Evolutionary conservation across 140 eudicot genomes (phyloP), one percentile per base, ranked within the genome.

Genomic region (Cichorium intybus): DNA sequence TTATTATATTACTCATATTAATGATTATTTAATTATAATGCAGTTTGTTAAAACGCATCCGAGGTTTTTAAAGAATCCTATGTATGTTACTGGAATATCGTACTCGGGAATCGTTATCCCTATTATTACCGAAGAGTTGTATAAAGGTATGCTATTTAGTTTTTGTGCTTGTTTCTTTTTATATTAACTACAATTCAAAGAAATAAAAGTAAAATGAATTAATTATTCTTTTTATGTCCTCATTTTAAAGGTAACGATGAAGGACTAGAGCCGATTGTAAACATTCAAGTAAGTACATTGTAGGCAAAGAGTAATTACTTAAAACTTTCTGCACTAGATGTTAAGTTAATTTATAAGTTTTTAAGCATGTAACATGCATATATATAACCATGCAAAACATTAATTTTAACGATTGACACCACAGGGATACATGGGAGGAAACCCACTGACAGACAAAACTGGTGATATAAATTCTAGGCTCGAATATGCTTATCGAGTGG

Each of bases 391-490:
- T 39, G 17, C 17, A 10, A 39, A 39, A 0, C 5, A n/a, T n/a
- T n/a, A n/a, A 11, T 10, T 17, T 17, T 3, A 34, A 31, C 28
- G 24, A 22, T 31, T n/a, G 46, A 8, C 18, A 22, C 20, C 11
- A 14, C 7, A 72, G 71, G 77, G 71, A 10, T 72, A 72, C 50
- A 72, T 72, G 65, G 58, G 22, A 5, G 77, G 77, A 43, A 72
- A 72, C 54, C 77, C 77, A 9, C 11, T 72, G 21, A 72, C 77
- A 11, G 64, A 72, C 48, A 72, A 72, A 72, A 62, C 50, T 0
- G 65, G 71, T n/a, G 77, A 72, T 49, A 72, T 62, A 39, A 62
- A 72, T n/a, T 62, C 77, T 20, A 54, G 70, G 41, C 62, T 62
- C 1, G 70, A 72, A 72, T 72, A 50, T 27, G 56, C 70, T 14